Evolutionary conservation across 352 stramenopile species (phyloP), one percentile per base, ranked within the genome.

Genomic region (Pythium rhizo-oryzae): DNA sequence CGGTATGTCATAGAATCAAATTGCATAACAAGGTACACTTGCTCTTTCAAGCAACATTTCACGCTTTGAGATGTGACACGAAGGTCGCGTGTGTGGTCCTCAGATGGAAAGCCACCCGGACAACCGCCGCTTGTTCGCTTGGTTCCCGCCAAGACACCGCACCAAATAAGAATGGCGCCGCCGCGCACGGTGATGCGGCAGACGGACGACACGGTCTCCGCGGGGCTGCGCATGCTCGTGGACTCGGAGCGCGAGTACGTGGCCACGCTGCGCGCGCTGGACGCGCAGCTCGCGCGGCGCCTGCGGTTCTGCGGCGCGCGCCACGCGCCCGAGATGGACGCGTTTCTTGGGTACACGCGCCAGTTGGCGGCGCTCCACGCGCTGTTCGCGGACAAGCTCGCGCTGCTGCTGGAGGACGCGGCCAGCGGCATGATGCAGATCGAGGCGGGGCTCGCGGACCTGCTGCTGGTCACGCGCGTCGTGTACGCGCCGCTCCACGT

Each of bases 401-500:
- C 55, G 46, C 58, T 23, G n/a, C 23, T 50, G 13, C 21, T 56
- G 25, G 59, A 57, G 16, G 59, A 66, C 16, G 33, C 47, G 15
- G 23, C 8, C 33, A 35, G 19, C 24, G 16, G 5, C 12, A 52
- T 53, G 12, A 35, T 35, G n/a, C 55, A 62, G 55, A 23, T 62
- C 46, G 61, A 50, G 35, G 12, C 21, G 4, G 44, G 50, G 13
- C 4, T 62, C n/a, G 39, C 49, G 39, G 61, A 68, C 37, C 23
- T 69, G 62, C 52, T 69, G 39, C 25, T 47, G 23, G 64, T 53
- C 35, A 28, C 28, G 56, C 56, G 51, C 12, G 55, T 43, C 37
- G 35, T 55, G 23, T 65, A 66, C 51, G 56, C 56, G 33, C 55
- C 54, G 55, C 64, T 70, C 4, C 47, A 61, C 18, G 46, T 53